phyloP scores from a whole-genome alignment of 2,329 filamentous ascomycete genomes.

The Cryphonectria japonica region DNA sequence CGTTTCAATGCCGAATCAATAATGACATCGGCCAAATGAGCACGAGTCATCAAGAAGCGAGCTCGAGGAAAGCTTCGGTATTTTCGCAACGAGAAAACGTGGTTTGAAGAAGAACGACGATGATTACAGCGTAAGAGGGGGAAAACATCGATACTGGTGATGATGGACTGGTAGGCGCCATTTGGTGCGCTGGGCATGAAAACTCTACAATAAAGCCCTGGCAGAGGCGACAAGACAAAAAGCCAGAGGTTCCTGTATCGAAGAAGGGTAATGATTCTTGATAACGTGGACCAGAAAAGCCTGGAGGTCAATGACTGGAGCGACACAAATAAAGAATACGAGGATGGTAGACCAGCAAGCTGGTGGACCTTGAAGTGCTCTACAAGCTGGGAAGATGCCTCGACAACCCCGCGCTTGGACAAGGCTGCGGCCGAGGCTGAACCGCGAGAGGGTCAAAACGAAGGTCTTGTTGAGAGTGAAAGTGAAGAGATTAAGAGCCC shows the following conservation, averaged over 20 bases:
- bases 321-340: neutral
- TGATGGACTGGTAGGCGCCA: neutral
- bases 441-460: neutral
- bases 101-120: neutral
- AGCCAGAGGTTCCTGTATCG: neutral
- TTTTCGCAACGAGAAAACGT: no score
- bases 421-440: constrained; percentile 2
- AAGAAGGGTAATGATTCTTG: neutral
- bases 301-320: neutral
- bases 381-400: neutral
- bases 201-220: neutral
- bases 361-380: neutral
- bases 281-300: no score
- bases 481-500: neutral
- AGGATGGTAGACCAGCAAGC: neutral
- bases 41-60: neutral
- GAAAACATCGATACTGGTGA: neutral
- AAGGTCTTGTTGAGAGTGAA: neutral
- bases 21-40: neutral
- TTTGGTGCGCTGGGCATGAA: neutral
- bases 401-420: neutral
- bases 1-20: neutral
- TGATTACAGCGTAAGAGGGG: neutral
- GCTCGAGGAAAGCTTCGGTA: neutral
- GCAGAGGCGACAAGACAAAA: neutral